Base-by-base conservation (phyloP, 164 flowering plant genomes). In the Pachysandra terminalis region DNA sequence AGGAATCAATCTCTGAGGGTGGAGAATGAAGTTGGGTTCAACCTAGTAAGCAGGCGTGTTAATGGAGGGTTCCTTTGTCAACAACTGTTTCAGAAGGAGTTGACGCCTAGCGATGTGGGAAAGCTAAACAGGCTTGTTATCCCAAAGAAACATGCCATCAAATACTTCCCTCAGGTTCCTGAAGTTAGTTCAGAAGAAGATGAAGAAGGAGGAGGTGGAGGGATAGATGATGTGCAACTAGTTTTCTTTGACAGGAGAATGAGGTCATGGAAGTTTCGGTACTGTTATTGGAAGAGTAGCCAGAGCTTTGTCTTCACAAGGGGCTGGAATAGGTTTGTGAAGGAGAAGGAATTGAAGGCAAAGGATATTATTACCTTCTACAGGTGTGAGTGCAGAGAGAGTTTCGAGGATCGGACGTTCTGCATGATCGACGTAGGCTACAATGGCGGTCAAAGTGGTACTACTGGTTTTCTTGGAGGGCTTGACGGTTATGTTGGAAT, bases 71-170 rank as follows among this genome's bases (percentile, higher is more conserved):
- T 77, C 3, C 17, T 66, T 1, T 73, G 66, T 22, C 72, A 73
- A n/a, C 79, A 75, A 35, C 84, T 92, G 1, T 93, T 93, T 52
- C 84, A 80, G n/a, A 93, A 93, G 83, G 96, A 87, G 76, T 75
- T 93, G 23, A 93, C 98, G 0, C 92, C 92, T 7, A 93, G 96
- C 63, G 98, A 93, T 64, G 97, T 93, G 3, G 89, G 98, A 7
- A 90, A 89, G 80, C 87, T 93, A 0, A 93, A 90, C 56, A 75
- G 96, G 54, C 89, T 90, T 24, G 96, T 93, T 8, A 90, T 93
- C 22, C 96, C 96, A 0, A 93, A 87, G 75, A 87, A 85, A 57
- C 81, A 80, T 53, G 98, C 97, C 1, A 45, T 76, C 1, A 81
- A 79, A 66, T 78, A 78, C 77, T 90, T 93, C 21, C 85, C 87